Evolutionary conservation across 1,284 basidiomycete species (phyloP), one percentile per base, ranked within the genome.

Genomic region (Ceratobasidium sp.): DNA sequence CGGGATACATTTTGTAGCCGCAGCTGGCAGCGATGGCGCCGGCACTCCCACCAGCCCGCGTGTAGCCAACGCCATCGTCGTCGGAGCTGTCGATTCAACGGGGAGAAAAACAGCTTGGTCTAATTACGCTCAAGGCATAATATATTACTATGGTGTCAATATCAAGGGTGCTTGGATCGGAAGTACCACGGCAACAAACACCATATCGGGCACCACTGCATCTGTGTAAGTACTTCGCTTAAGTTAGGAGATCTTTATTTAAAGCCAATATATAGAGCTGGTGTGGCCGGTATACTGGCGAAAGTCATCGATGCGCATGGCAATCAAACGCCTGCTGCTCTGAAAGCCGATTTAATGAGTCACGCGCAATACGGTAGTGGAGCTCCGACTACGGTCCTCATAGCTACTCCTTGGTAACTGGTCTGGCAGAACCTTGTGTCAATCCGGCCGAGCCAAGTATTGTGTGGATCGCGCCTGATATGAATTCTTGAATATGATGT

Each of bases 41-140:
- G n/a, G n/a, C n/a, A n/a, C n/a, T n/a, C n/a, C n/a, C n/a, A n/a
- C n/a, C n/a, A n/a, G n/a, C n/a, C n/a, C n/a, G n/a, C n/a, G n/a
- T n/a, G n/a, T n/a, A n/a, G n/a, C n/a, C n/a, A n/a, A n/a, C 18
- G 92, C 93, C n/a, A 86, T 96, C 75, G 96, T 94, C 58, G 93
- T 97, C 70, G 95, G 91, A 75, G 93, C 93, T 26, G 92, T 91
- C 21, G 62, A 72, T 16, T 48, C 71, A 16, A 59, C 39, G n/a
- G 62, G 70, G 48, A 65, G 45, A 5, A 60, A 21, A 18, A 71
- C 73, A 8, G 61, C 73, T 1, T 74, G 69, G 53, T 72, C 73
- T 45, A 75, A 75, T 57, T 70, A 59, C 36, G 64, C 18, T 41
- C 72, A 0, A 32, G 50, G 34, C 53, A 72, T 32, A 71, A 72